These are phyloP conservation scores for Nicotiana rustica DNA, from an alignment of 305 asterid genomes.

Conservation along the genomic window DNA sequence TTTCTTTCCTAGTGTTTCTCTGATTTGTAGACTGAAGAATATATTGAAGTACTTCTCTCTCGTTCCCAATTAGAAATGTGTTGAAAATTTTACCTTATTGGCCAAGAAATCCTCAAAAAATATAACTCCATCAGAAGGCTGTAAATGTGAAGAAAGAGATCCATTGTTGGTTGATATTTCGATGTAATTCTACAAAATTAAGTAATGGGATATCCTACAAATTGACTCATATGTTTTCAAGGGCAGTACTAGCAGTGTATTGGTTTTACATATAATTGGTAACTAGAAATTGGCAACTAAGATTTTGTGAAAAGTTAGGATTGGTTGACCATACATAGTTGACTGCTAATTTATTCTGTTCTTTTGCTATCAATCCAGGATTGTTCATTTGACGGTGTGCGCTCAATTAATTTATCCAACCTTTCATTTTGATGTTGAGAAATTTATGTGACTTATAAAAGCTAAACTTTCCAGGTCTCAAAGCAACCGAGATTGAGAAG, in stretches of 20 bases:
- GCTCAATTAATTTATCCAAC: not conserved
- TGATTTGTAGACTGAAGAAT: not conserved
- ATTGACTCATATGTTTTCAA: not conserved
- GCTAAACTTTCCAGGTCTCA: not conserved
- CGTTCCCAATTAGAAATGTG: not conserved
- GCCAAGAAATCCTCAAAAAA: not conserved
- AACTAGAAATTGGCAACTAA: not conserved
- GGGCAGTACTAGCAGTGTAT: not conserved
- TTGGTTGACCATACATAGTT: no score
- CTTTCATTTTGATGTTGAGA: not conserved
- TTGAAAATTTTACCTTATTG: not conserved
- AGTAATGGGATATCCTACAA: not conserved
- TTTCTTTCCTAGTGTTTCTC: not conserved
- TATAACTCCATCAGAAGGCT: not conserved
- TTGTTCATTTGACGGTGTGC: slow-evolving; percentile 58
- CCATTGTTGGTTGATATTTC: not conserved
- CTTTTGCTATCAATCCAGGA: slow-evolving; percentile 70
- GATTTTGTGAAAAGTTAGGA: no score
- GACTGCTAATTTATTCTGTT: not conserved
- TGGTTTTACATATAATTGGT: not conserved
- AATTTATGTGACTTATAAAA: not conserved
- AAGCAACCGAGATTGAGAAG: not conserved
- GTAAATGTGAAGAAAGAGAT: not conserved
- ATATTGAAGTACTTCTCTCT: not conserved
- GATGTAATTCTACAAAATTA: not conserved